phyloP scores from a whole-genome alignment of 2,329 filamentous ascomycete species.

The Fusarium sp. region DNA sequence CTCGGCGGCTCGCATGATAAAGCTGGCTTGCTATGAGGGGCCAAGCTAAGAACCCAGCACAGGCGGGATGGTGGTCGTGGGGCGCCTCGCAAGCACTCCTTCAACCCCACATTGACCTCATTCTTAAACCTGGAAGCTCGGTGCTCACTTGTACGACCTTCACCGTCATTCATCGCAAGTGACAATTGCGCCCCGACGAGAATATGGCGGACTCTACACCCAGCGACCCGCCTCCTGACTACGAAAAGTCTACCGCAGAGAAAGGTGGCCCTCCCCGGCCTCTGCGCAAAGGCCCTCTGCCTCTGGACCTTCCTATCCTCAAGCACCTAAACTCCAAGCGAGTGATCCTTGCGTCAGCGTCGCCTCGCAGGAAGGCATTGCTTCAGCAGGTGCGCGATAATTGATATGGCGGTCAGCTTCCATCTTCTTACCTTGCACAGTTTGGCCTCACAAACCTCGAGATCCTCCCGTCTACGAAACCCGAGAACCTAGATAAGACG shows the following conservation, averaged over 20 bases:
- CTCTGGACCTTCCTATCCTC: constrained; percentile 84
- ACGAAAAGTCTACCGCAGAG: constrained; percentile 56
- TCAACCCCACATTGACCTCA: constrained; percentile 45
- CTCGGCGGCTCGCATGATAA: constrained; percentile 23
- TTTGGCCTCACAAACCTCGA: constrained; percentile 86
- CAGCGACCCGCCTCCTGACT: constrained; percentile 60
- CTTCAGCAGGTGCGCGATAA: constrained; percentile 71
- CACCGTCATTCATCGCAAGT: constrained; percentile 5
- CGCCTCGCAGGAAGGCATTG: constrained; percentile 85
- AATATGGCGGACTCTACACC: constrained; percentile 47
- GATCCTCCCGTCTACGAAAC: constrained; percentile 83
- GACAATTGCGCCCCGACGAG: background rate
- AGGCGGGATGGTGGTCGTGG: constrained; percentile 33
- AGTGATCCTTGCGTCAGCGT: constrained; percentile 90
- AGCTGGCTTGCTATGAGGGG: constrained; percentile 28
- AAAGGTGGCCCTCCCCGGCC: constrained; percentile 50
- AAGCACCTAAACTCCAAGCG: constrained; percentile 80
- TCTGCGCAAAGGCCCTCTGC: constrained; percentile 66
- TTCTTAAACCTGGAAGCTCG: constrained; percentile 27
- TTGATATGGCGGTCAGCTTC: too few species aligned
- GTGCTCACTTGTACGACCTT: constrained; percentile 17
- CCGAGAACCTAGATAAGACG: constrained; percentile 86
- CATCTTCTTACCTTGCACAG: constrained; percentile 54
- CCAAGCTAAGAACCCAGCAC: constrained; percentile 26
- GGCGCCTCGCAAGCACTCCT: constrained; percentile 33